Evolutionary conservation across 2,329 filamentous ascomycete species (phyloP).

Genomic region (Exophiala dermatitidis): DNA sequence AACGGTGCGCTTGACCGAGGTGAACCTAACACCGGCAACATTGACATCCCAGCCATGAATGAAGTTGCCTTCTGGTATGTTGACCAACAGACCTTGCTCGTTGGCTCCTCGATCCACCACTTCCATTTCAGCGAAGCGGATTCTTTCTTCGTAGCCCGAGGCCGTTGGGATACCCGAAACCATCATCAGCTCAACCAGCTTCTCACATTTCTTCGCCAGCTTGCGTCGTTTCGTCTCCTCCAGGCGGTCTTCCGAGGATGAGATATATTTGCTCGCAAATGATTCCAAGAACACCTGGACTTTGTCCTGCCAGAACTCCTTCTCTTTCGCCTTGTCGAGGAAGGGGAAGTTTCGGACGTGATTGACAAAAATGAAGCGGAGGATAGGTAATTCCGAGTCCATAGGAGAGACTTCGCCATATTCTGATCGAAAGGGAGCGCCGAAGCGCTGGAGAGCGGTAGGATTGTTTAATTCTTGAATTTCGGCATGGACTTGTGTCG

Average conservation of each 20-base stretch:
- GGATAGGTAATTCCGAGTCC: constrained; percentile 85
- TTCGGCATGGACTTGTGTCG: constrained; percentile 81
- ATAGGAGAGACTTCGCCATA: constrained; percentile 86
- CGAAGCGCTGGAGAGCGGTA: constrained; percentile 88
- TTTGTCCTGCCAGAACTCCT: constrained; percentile 99
- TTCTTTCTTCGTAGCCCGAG: constrained; percentile 94
- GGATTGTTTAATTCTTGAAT: constrained; percentile 90
- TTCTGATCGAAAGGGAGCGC: constrained; percentile 88
- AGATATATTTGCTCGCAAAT: constrained; percentile 94
- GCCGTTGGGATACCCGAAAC: constrained; percentile 93
- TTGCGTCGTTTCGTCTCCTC: constrained; percentile 95
- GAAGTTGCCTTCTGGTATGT: constrained; percentile 80
- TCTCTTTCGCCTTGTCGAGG: constrained; percentile 90
- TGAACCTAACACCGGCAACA: constrained; percentile 78
- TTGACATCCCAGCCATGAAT: constrained; percentile 98
- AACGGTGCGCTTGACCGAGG: constrained; percentile 74
- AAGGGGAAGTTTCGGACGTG: constrained; percentile 98
- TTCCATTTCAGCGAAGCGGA: constrained; percentile 93
- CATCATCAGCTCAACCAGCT: constrained; percentile 98
- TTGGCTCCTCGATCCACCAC: constrained; percentile 91
- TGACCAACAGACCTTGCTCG: constrained; percentile 78
- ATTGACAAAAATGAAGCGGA: constrained; percentile 95
- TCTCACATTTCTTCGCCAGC: constrained; percentile 84
- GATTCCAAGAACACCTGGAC: constrained; percentile 93
- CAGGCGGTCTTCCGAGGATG: constrained; percentile 87